Percentiles rank a stretch among this genome's conserved stretches.
These are phyloP conservation scores for Aristolochia fimbriata DNA, from an alignment of 164 flowering plant species.

Conservation along the genomic window DNA sequence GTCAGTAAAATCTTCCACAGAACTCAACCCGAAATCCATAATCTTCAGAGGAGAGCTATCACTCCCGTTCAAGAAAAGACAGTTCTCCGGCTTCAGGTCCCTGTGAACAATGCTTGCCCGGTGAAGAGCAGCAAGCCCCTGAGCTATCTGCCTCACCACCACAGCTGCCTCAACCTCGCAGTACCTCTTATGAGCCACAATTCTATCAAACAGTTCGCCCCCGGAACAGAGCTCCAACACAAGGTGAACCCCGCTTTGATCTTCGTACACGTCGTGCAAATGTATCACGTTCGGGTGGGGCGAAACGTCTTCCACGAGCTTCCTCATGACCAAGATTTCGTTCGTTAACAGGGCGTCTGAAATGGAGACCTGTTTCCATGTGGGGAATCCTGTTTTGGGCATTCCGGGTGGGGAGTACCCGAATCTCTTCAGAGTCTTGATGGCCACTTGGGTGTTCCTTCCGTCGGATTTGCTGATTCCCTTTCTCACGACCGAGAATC, in stretches of 20 bases:
- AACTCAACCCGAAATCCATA: slow-evolving; percentile 78
- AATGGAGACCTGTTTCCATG: slow-evolving; percentile 35
- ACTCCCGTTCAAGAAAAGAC: slow-evolving; percentile 36
- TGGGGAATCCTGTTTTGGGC: slow-evolving; percentile 14
- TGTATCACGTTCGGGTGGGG: slow-evolving; percentile 66
- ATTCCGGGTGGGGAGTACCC: slow-evolving; percentile 13
- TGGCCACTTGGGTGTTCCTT: slow-evolving; percentile 34
- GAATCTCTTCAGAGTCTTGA: slow-evolving; percentile 55
- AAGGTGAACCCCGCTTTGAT: slow-evolving; percentile 48
- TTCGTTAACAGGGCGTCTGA: slow-evolving; percentile 68
- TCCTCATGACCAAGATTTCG: slow-evolving; percentile 62
- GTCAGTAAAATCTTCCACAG: slow-evolving; percentile 70
- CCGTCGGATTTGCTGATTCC: slow-evolving; percentile 27
- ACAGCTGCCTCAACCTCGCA: slow-evolving; percentile 49
- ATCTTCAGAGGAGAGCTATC: slow-evolving; percentile 63
- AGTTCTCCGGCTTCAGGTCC: slow-evolving; percentile 81
- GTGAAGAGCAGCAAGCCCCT: slow-evolving; percentile 48
- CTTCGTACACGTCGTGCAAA: slow-evolving; percentile 61
- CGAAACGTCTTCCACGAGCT: slow-evolving; percentile 58
- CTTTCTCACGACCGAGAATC: slow-evolving; percentile 60
- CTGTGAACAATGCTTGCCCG: slow-evolving; percentile 50
- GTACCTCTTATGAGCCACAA: slow-evolving; percentile 49
- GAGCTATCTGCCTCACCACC: slow-evolving; percentile 51
- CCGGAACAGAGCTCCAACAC: slow-evolving; percentile 69
- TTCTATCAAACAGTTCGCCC: slow-evolving; percentile 72